Evolutionary conservation across 805 yeast species (phyloP).

Genomic region (Yarrowia sp.): DNA sequence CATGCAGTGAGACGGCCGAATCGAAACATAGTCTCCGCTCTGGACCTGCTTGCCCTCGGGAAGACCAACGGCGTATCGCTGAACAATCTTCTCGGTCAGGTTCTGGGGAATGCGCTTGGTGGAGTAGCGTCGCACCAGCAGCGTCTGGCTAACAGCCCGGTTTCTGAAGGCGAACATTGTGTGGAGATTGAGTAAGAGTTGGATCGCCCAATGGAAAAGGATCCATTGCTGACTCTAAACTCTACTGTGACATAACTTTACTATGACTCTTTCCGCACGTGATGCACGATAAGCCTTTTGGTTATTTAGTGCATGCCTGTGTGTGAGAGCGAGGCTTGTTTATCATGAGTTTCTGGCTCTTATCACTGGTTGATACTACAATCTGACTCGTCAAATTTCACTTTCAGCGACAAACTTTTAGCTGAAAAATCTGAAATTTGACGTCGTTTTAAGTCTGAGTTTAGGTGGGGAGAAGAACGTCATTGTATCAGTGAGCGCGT

Average conservation of each 20-base stretch:
- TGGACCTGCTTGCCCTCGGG: constrained; percentile 72
- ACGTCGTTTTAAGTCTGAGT: not conserved
- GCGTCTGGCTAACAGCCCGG: constrained; percentile 2
- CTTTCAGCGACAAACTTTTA: not conserved
- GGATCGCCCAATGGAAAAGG: constrained; percentile 21
- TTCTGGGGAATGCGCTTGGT: constrained; percentile 54
- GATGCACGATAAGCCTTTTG: constrained; percentile 1
- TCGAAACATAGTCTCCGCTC: constrained; percentile 93
- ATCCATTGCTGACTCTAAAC: constrained; percentile 25
- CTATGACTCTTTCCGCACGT: constrained; percentile 25
- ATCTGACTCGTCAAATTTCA: too few relatives aligned
- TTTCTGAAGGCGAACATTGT: constrained; percentile 23
- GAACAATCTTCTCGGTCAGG: constrained; percentile 93
- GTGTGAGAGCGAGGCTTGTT: too few relatives aligned
- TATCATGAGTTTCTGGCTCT: too few relatives aligned
- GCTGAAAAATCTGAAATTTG: not conserved
- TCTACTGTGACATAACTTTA: constrained; percentile 11
- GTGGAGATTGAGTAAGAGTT: not conserved
- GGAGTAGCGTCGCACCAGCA: constrained; percentile 17
- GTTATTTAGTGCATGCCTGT: too few relatives aligned
- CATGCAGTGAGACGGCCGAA: constrained; percentile 96
- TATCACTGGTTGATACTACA: too few relatives aligned
- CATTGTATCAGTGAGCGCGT: not conserved
- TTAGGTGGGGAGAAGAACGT: not conserved
- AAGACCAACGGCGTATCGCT: constrained; percentile 83